Evolutionary conservation across 2,329 filamentous ascomycete species (phyloP).

Genomic region (Alternaria infectoria): DNA sequence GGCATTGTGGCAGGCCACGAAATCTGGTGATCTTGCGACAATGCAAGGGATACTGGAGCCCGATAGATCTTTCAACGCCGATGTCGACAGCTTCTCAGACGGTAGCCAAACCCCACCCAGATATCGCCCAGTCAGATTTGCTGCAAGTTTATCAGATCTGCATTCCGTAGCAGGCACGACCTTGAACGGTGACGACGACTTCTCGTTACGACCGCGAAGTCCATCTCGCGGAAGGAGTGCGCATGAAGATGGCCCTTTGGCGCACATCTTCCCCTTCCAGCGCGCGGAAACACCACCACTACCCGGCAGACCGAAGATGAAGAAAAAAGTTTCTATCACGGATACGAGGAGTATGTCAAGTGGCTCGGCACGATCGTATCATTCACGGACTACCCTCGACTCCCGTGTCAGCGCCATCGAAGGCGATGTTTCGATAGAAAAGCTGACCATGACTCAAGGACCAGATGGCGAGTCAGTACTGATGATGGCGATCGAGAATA

Average conservation of each 20-base stretch:
- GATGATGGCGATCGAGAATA: slow-evolving; percentile 63
- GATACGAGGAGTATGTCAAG: slow-evolving; percentile 87
- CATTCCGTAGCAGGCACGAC: slow-evolving; percentile 35
- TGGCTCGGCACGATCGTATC: slow-evolving; percentile 81
- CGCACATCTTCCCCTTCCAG: slow-evolving; percentile 93
- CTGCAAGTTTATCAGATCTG: slow-evolving; percentile 37
- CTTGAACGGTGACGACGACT: slow-evolving; percentile 37
- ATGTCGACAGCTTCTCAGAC: slow-evolving; percentile 33
- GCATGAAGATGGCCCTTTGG: slow-evolving; percentile 57
- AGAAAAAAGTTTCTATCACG: slow-evolving; percentile 84
- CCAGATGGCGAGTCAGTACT: slow-evolving; percentile 78
- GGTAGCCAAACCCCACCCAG: slow-evolving; percentile 34
- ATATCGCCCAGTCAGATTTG: slow-evolving; percentile 40
- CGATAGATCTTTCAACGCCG: slow-evolving; percentile 52
- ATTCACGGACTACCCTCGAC: slow-evolving; percentile 76
- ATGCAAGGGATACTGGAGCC: slow-evolving; percentile 83
- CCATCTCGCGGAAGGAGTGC: slow-evolving; percentile 24
- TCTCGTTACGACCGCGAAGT: slow-evolving; percentile 25
- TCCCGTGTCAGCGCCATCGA: slow-evolving; percentile 72
- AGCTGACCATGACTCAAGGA: slow-evolving; percentile 74
- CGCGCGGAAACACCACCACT: slow-evolving; percentile 60
- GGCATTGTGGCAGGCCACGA: slow-evolving; percentile 84
- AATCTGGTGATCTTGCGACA: slow-evolving; percentile 75
- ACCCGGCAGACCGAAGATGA: slow-evolving; percentile 62
- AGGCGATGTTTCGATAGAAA: slow-evolving; percentile 84